A percentile compares a stretch with the other conserved stretches of the same genome.
Evolutionary conservation across 345 rosid species (phyloP).

Genomic region (Camelina laxa): DNA sequence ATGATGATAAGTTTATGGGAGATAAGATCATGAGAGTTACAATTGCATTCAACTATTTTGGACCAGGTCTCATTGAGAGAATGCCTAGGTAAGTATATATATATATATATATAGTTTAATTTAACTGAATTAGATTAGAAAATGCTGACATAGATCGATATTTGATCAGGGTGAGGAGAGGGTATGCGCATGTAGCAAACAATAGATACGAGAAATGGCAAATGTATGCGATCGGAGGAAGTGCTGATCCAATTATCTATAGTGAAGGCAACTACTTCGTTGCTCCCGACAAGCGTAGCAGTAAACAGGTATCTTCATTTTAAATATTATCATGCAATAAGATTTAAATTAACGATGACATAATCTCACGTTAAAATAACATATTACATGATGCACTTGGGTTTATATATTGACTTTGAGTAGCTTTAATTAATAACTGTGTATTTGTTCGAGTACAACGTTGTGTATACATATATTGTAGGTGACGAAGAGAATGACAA

Average conservation of each 20-base stretch:
- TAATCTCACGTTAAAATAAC: neutral
- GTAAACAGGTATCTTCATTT: constrained; percentile 50
- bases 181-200: constrained; percentile 89
- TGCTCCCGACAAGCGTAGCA: constrained; percentile 50
- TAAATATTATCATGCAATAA: neutral
- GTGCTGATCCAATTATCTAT: constrained; percentile 79
- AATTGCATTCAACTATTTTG: constrained; percentile 70
- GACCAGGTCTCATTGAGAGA: constrained; percentile 67
- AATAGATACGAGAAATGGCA: constrained; percentile 79
- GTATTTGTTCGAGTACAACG: neutral
- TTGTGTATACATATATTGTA: constrained; percentile 29
- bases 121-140: neutral
- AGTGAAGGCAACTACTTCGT: constrained; percentile 82
- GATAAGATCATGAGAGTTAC: constrained; percentile 83
- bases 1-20: constrained; percentile 51
- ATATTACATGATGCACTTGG: neutral
- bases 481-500: constrained; percentile 71
- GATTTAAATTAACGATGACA: neutral
- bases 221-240: constrained; percentile 89
- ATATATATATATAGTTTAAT: neutral
- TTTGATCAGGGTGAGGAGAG: constrained; percentile 57
- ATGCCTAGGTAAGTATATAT: constrained; percentile 65
- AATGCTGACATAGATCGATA: neutral
- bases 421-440: neutral
- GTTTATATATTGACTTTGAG: neutral